phyloP scores from a whole-genome alignment of 106 monocot genomes.

The Vanilla planifolia region DNA sequence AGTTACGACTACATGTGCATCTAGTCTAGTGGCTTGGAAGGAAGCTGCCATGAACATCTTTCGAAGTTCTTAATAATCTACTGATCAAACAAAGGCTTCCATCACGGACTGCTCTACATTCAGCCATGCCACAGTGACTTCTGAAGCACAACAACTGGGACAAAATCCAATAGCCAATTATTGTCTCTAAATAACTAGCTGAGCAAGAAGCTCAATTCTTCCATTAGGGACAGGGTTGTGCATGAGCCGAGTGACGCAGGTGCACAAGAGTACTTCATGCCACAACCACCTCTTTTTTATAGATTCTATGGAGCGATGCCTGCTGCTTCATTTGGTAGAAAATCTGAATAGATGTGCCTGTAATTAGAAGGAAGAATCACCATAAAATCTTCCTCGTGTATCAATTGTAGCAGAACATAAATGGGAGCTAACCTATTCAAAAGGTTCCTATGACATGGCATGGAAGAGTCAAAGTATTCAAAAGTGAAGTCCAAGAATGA shows the following conservation, averaged over 20 bases:
- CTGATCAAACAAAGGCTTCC: not conserved
- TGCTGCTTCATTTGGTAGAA: constrained; percentile 10
- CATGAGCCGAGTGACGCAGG: constrained; percentile 1
- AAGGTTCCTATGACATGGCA: constrained; percentile 1
- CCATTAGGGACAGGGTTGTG: not conserved
- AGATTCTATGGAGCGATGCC: not conserved
- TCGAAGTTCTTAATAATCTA: too few species aligned
- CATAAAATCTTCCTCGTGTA: too few species aligned
- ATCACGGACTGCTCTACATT: not conserved
- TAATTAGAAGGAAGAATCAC: constrained; percentile 14
- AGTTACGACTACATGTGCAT: too few species aligned
- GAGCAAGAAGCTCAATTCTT: constrained; percentile 4
- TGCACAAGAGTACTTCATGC: constrained; percentile 11
- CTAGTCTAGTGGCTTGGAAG: too few species aligned
- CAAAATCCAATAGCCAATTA: not conserved
- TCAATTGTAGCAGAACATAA: too few species aligned
- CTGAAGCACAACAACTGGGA: not conserved
- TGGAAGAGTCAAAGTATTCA: constrained; percentile 7
- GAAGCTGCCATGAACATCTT: too few species aligned
- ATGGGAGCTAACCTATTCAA: too few species aligned
- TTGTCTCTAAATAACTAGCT: not conserved
- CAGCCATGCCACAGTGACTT: not conserved
- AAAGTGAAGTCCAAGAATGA: too few species aligned
- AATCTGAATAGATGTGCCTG: constrained; percentile 8
- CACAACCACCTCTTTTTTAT: constrained; percentile 9